These are phyloP conservation scores for Chlamydomonas incerta DNA, from an alignment of 139 green algal genomes.

Conservation along the genomic window DNA sequence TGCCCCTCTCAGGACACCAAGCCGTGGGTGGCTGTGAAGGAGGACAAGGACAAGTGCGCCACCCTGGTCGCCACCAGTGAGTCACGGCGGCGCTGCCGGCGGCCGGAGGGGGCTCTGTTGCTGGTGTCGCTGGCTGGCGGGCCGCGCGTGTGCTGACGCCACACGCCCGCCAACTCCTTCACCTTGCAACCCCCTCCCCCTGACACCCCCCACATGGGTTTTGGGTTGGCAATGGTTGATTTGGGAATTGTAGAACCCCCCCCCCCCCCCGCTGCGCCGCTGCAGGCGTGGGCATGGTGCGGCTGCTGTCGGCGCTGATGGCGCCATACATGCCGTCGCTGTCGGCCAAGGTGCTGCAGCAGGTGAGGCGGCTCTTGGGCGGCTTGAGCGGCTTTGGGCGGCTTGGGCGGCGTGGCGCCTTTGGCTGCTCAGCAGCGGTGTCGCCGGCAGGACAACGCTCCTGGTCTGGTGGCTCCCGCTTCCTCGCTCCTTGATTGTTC, in stretches of 20 bases:
- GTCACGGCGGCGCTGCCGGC: neutral
- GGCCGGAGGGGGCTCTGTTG: neutral
- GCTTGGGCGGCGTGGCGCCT: too few relatives aligned
- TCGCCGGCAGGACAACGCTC: too few relatives aligned
- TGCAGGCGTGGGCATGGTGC: constrained; percentile 82
- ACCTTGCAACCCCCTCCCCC: too few relatives aligned
- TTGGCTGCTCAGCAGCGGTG: too few relatives aligned
- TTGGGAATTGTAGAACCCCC: neutral
- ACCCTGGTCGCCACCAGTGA: constrained; percentile 72
- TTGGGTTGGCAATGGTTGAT: too few relatives aligned
- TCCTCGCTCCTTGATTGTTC: too few relatives aligned
- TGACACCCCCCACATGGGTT: too few relatives aligned
- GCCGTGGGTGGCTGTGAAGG: constrained; percentile 73
- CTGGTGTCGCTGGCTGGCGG: neutral
- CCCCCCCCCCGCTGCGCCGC: neutral
- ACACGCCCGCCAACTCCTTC: too few relatives aligned
- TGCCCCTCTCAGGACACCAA: constrained; percentile 64
- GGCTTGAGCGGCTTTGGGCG: too few relatives aligned
- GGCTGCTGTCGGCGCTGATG: constrained; percentile 87
- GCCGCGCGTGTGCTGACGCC: neutral
- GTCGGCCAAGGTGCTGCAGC: constrained; percentile 68
- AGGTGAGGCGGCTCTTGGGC: too few relatives aligned
- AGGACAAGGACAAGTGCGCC: constrained; percentile 67
- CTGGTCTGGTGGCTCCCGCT: too few relatives aligned
- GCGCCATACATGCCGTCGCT: constrained; percentile 94